These are phyloP conservation scores for Trichoderma orchidacearum DNA, from an alignment of 495 filamentous ascomycete species.

Conservation along the genomic window DNA sequence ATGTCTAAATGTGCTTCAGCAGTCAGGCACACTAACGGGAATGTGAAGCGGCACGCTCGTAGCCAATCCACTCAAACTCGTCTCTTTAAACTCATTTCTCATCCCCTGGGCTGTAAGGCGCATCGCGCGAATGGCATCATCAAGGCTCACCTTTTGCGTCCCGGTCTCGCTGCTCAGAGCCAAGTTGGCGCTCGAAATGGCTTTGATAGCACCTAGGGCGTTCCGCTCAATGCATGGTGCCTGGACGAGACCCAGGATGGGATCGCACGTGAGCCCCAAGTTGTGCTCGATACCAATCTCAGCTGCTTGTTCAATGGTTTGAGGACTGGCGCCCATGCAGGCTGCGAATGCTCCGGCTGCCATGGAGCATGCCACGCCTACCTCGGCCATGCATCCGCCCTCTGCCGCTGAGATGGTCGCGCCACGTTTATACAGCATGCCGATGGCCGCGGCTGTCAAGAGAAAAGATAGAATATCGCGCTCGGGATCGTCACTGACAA, in stretches of 20 bases:
- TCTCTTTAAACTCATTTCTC: slow-evolving; percentile 24
- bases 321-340: slow-evolving; percentile 20
- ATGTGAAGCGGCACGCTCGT: slow-evolving; percentile 21
- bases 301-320: slow-evolving; percentile 20
- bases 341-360: slow-evolving; percentile 21
- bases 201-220: slow-evolving; percentile 20
- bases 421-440: slow-evolving; percentile 23
- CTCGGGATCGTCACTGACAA: slow-evolving; percentile 20
- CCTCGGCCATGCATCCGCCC: slow-evolving; percentile 24
- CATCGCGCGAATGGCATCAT: slow-evolving; percentile 22
- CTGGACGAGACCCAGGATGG: slow-evolving; percentile 19
- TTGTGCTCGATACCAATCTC: slow-evolving; percentile 25
- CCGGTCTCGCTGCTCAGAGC: slow-evolving; percentile 16
- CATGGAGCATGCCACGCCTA: slow-evolving; percentile 25
- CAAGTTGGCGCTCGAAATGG: slow-evolving; percentile 21
- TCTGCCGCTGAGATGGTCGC: slow-evolving; percentile 21
- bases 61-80: slow-evolving; percentile 19
- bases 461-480: slow-evolving; percentile 21
- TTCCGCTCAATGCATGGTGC: slow-evolving; percentile 23
- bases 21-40: slow-evolving; percentile 21
- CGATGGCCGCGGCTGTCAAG: slow-evolving; percentile 18
- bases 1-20: slow-evolving; percentile 3
- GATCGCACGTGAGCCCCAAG: slow-evolving; percentile 19
- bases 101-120: slow-evolving; percentile 19
- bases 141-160: slow-evolving; percentile 18